These are phyloP conservation scores for Allantophomopsis lycopodina DNA, from an alignment of 2,329 filamentous ascomycete species.

Conservation along the genomic window DNA sequence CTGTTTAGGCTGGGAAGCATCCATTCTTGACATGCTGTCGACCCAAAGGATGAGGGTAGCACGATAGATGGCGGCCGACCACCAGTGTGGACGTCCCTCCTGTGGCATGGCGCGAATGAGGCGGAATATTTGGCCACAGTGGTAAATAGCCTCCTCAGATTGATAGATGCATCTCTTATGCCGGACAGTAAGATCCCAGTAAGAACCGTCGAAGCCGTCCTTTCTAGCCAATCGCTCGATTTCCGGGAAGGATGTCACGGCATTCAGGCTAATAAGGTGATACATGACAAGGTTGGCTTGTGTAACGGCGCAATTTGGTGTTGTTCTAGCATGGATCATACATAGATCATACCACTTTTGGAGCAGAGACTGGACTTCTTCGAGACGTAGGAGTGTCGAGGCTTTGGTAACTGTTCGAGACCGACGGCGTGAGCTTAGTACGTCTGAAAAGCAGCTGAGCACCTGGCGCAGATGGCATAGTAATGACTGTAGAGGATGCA, in stretches of 20 bases:
- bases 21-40: conserved; percentile 39
- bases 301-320: conserved; percentile 43
- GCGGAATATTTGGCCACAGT: conserved; percentile 53
- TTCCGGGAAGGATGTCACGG: conserved; percentile 52
- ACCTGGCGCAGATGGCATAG: conserved; percentile 52
- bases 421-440: conserved; percentile 26
- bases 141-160: conserved; percentile 49
- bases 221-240: conserved; percentile 52
- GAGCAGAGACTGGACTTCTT: conserved; percentile 50
- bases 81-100: conserved; percentile 53
- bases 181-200: conserved; percentile 35
- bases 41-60: conserved; percentile 48
- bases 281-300: conserved; percentile 55
- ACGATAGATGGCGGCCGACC: conserved; percentile 58
- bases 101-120: conserved; percentile 45
- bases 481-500: conserved; percentile 54
- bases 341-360: conserved; percentile 56
- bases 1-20: conserved; percentile 19
- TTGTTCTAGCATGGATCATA: conserved; percentile 36
- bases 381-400: conserved; percentile 44
- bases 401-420: conserved; percentile 38
- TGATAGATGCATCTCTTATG: conserved; percentile 51
- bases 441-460: conserved; percentile 49
- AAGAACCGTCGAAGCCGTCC: conserved; percentile 38
- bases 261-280: conserved; percentile 57